phyloP scores from a whole-genome alignment of 768 basidiomycete genomes.

The Termitomyces sp. region DNA sequence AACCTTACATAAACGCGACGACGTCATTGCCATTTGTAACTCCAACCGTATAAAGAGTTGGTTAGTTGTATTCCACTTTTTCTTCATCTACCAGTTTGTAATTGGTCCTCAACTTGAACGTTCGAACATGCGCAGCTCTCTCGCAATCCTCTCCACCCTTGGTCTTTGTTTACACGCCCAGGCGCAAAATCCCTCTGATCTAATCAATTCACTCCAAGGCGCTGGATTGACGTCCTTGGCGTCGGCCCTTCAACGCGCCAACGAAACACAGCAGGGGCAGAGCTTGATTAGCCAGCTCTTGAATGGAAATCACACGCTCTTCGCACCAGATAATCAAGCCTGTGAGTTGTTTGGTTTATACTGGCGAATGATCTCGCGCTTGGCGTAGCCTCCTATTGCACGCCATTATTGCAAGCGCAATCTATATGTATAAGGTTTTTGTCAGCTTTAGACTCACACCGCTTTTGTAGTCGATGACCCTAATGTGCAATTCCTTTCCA shows the following conservation, averaged over 20 bases:
- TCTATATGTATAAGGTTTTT: neutral
- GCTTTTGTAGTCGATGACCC: conserved; percentile 11
- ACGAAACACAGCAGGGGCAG: conserved; percentile 9
- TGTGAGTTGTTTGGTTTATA: conserved; percentile 9
- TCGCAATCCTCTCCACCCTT: neutral
- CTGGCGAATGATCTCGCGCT: neutral
- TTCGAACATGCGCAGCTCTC: conserved; percentile 5
- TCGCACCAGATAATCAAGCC: conserved; percentile 17
- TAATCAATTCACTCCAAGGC: conserved; percentile 6
- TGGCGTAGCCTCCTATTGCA: neutral
- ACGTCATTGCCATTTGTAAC: conserved; percentile 7
- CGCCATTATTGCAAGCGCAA: too few species aligned
- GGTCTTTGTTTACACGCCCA: conserved; percentile 5
- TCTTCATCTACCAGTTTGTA: neutral
- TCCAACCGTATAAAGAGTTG: conserved; percentile 3
- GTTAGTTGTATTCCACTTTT: neutral
- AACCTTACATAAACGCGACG: neutral
- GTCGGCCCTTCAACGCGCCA: conserved; percentile 1
- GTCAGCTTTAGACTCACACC: neutral
- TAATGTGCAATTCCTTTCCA: neutral
- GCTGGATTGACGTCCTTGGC: conserved; percentile 12
- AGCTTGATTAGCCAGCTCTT: conserved; percentile 5
- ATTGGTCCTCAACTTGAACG: neutral
- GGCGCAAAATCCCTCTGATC: conserved; percentile 8
- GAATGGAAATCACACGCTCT: conserved; percentile 14